Evolutionary conservation across 352 stramenopile genomes (phyloP).

Genomic region (Globisporangium okanoganense): DNA sequence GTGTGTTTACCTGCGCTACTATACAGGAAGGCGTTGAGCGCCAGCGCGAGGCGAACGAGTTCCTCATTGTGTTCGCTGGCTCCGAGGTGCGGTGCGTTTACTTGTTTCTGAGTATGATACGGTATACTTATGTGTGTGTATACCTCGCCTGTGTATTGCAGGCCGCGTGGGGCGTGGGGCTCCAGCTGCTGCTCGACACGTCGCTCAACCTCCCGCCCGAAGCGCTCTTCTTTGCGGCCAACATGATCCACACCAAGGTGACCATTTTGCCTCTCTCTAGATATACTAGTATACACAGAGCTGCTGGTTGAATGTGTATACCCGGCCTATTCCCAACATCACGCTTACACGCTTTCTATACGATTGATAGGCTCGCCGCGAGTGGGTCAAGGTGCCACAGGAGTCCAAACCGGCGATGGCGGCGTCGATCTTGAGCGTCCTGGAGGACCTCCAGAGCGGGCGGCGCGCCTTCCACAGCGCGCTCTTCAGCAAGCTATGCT

Average conservation of each 20-base stretch:
- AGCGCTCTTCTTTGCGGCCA: constrained; percentile 71
- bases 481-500: constrained; percentile 58
- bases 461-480: constrained; percentile 24
- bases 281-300: background rate
- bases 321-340: no score
- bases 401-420: constrained; percentile 33
- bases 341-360: background rate
- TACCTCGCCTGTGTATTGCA: constrained; percentile 14
- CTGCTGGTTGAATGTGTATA: no score
- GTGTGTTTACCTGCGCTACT: background rate
- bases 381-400: constrained; percentile 46
- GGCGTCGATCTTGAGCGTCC: constrained; percentile 29
- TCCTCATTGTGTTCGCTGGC: constrained; percentile 49
- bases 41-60: constrained; percentile 69
- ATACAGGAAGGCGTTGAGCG: constrained; percentile 48
- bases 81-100: constrained; percentile 34
- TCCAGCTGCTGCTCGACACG: constrained; percentile 51
- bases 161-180: constrained; percentile 41
- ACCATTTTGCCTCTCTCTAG: background rate
- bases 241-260: constrained; percentile 72
- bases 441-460: constrained; percentile 29
- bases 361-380: constrained; percentile 33
- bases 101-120: background rate
- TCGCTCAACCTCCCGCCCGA: constrained; percentile 38
- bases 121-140: background rate